phyloP scores from a whole-genome alignment of 2,329 filamentous ascomycete species.

The Amauroascus niger region DNA sequence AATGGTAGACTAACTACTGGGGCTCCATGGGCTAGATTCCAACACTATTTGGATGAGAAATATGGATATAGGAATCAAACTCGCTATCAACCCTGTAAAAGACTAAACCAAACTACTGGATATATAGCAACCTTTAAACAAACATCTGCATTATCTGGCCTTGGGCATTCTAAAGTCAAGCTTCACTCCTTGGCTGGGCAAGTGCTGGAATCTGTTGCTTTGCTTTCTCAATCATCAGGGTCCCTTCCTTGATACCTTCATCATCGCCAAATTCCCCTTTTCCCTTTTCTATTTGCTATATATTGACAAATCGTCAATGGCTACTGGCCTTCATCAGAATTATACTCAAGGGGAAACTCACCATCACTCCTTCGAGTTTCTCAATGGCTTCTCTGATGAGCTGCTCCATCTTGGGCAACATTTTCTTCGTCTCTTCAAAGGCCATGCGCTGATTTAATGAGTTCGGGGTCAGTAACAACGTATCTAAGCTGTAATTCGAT shows the following conservation, averaged over 20 bases:
- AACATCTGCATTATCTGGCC: no score
- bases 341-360: constrained; percentile 36
- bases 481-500: no score
- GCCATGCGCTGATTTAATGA: constrained; percentile 54
- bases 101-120: no score
- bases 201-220: constrained; percentile 18
- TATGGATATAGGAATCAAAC: no score
- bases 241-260: constrained; percentile 30
- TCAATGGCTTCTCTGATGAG: constrained; percentile 63
- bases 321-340: neutral
- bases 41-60: no score
- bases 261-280: constrained; percentile 27
- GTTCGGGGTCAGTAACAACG: neutral
- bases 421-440: constrained; percentile 74
- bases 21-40: no score
- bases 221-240: constrained; percentile 34
- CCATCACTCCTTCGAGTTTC: constrained; percentile 67
- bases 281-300: constrained; percentile 35
- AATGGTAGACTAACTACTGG: no score
- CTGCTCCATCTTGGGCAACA: constrained; percentile 62
- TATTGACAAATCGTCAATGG: neutral
- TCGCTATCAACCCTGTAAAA: no score
- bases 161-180: neutral
- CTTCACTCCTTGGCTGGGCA: neutral
- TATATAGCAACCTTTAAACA: no score